Conservation (phyloP, 2,329 filamentous ascomycete genomes). For the Alternaria gansuensis region DNA sequence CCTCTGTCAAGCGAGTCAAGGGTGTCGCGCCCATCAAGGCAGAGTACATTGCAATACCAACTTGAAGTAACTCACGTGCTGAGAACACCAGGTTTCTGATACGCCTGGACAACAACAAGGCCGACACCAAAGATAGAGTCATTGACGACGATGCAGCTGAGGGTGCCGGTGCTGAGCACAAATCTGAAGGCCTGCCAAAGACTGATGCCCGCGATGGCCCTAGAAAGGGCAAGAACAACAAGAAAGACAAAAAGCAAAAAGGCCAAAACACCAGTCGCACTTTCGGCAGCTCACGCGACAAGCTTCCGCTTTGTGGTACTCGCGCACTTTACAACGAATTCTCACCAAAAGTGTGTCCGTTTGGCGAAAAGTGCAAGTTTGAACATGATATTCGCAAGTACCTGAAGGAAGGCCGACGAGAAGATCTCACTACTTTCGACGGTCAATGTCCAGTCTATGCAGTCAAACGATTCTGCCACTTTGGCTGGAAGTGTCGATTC, state of each 20-base stretch:
- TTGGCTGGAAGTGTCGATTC: conserved; percentile 95
- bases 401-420: conserved; percentile 79
- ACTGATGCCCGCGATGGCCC: conserved; percentile 49
- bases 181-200: conserved; percentile 42
- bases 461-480: conserved; percentile 75
- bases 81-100: conserved; percentile 47
- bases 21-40: conserved; percentile 76
- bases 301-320: conserved; percentile 78
- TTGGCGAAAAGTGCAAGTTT: conserved; percentile 80
- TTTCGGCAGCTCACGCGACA: conserved; percentile 82
- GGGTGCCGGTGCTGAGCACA: conserved; percentile 58
- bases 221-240: conserved; percentile 59
- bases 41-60: conserved; percentile 63
- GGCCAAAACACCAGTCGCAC: conserved; percentile 85
- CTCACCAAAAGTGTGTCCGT: conserved; percentile 77
- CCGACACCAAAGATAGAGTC: conserved; percentile 37
- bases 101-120: conserved; percentile 39
- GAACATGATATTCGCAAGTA: conserved; percentile 89
- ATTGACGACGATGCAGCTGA: conserved; percentile 68
- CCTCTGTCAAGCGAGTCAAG: conserved; percentile 47
- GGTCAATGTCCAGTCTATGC: conserved; percentile 86
- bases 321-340: conserved; percentile 78
- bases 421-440: conserved; percentile 77
- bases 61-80: conserved; percentile 24
- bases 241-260: conserved; percentile 70